Base-by-base conservation (phyloP, 2,329 filamentous ascomycete genomes). In the Ophiocordyceps polyrhachis-furcata region DNA sequence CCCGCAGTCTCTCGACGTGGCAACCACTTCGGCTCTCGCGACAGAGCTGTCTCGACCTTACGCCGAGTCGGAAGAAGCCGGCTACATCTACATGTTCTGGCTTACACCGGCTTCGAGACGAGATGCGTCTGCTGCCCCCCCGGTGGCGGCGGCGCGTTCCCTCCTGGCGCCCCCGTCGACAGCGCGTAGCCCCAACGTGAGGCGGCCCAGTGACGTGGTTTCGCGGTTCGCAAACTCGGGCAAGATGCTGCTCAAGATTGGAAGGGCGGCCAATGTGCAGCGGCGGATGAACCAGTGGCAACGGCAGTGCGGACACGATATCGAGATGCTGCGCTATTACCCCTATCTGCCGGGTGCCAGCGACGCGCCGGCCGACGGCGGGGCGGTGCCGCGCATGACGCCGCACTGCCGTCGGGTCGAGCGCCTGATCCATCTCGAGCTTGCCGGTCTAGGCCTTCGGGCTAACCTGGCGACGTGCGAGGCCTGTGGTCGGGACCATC, bases 61-160 rank as follows among this genome's bases (percentile, higher is more conserved):
- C 32, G 55, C 59, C 1, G 74, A 88, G 41, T 87, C 85, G 0
- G 67, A 75, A 20, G 84, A 93, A 52, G 69, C 81, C 13, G 91
- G 91, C 35, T 98, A 91, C 64, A 96, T 98, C 52, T 98, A 98
- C 70, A 93, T 98, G 62, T 98, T 96, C 70, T 95, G 89, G 87
- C 71, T 95, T 20, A 95, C 86, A 0, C 79, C 86, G 29, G 52
- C 53, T 6, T 71, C 70, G 2, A 63, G 74, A 8, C 58, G 69
- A 0, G 60, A 73, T 0, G 65, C 70, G 1, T 64, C 70, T 28
- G 6, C 70, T 28, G 6, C 25, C 1, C 69, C 75, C 0, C 69
- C 79, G 0, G 66, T 68, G 32, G 79, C 76, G 49, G 67, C 76
- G 40, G 73, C 75, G 19, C 68, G 74, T 9, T 71, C 74, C 12